phyloP scores from a whole-genome alignment of 768 basidiomycete genomes.

The Trametes sanguinea region DNA sequence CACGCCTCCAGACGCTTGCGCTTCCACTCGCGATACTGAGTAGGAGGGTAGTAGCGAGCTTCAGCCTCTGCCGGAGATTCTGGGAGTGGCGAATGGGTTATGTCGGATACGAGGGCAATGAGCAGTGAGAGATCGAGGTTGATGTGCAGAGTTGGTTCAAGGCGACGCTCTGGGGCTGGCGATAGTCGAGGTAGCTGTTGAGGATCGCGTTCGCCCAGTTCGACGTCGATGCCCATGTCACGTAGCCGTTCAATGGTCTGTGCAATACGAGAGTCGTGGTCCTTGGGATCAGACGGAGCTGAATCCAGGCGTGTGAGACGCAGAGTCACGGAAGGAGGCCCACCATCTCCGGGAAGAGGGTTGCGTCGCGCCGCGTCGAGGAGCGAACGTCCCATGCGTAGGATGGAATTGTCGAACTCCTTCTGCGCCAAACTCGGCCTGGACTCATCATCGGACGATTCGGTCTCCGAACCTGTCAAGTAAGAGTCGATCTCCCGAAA shows the following conservation, averaged over 20 bases:
- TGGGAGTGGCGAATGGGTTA: constrained; percentile 45
- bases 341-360: constrained; percentile 40
- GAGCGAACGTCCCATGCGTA: constrained; percentile 70
- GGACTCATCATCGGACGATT: constrained; percentile 23
- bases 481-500: constrained; percentile 87
- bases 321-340: constrained; percentile 52
- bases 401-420: constrained; percentile 70
- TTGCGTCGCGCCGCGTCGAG: constrained; percentile 63
- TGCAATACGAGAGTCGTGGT: constrained; percentile 56
- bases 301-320: constrained; percentile 73
- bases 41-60: constrained; percentile 61
- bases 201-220: constrained; percentile 57
- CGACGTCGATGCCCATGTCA: constrained; percentile 65
- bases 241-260: constrained; percentile 57
- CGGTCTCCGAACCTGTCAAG: constrained; percentile 58
- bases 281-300: constrained; percentile 32
- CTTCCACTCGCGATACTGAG: constrained; percentile 64
- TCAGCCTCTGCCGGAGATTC: constrained; percentile 55
- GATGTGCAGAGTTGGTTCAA: constrained; percentile 58
- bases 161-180: constrained; percentile 17
- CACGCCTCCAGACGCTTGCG: constrained; percentile 14
- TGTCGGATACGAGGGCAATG: constrained; percentile 53
- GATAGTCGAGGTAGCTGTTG: not conserved
- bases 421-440: constrained; percentile 47
- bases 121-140: constrained; percentile 85